phyloP scores from a whole-genome alignment of 2,329 filamentous ascomycete species.

The Magnaporthiopsis incrustans region DNA sequence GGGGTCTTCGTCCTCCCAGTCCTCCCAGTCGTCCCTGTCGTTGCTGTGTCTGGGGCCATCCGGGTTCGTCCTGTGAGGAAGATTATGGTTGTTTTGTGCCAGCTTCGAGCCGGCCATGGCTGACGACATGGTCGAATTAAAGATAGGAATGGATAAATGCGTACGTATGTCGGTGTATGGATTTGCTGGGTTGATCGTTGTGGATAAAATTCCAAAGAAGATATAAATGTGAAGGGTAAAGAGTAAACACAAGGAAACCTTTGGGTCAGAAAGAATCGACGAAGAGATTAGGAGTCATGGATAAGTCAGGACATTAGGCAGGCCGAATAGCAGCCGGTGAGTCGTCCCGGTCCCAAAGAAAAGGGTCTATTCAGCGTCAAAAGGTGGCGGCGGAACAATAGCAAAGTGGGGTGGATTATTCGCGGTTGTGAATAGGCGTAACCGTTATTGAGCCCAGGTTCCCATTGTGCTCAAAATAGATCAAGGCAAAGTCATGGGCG shows the following conservation, averaged over 20 bases:
- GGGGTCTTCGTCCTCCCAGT: conserved; percentile 43
- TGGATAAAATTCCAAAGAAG: conserved; percentile 8
- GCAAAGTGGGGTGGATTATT: neutral
- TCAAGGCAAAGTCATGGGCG: neutral
- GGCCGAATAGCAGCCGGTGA: neutral
- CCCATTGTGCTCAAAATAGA: neutral
- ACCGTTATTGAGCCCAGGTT: neutral
- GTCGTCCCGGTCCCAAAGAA: conserved; percentile 4
- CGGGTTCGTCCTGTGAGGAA: neutral
- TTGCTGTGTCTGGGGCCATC: conserved; percentile 12
- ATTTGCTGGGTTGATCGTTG: conserved; percentile 1
- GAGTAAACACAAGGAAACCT: neutral
- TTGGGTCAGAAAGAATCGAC: neutral
- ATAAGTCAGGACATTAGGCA: neutral
- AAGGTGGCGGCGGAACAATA: neutral
- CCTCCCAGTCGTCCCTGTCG: conserved; percentile 39
- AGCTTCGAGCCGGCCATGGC: conserved; percentile 19
- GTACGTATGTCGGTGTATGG: conserved; percentile 1
- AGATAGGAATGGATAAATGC: conserved; percentile 5
- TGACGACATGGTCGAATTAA: conserved; percentile 4
- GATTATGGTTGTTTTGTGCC: conserved; percentile 10
- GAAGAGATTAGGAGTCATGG: neutral
- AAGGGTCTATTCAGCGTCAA: neutral
- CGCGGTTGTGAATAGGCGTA: too few relatives aligned
- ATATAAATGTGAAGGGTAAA: conserved; percentile 4